A percentile compares a stretch with the other conserved stretches of the same genome.
phyloP scores from a whole-genome alignment of 208 protist species.

The Trypanosoma boissoni region DNA sequence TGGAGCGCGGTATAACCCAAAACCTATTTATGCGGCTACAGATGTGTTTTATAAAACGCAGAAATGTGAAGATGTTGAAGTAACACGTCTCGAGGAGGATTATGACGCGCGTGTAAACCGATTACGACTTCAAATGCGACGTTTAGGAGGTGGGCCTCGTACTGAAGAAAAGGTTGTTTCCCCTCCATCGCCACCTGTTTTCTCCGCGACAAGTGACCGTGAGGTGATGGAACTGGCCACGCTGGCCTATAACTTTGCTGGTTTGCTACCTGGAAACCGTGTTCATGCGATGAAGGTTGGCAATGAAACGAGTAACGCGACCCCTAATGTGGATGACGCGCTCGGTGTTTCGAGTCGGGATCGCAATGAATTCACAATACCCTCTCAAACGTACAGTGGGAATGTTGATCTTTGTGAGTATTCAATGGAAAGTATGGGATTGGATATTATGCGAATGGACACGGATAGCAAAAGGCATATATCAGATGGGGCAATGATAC shows the following conservation, averaged over 20 bases:
- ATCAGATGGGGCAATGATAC: slow-evolving; percentile 54
- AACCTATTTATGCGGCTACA: not conserved
- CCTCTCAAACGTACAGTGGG: too few relatives aligned
- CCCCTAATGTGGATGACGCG: too few relatives aligned
- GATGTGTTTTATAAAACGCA: not conserved
- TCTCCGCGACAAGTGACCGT: slow-evolving; percentile 39
- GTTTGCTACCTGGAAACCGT: not conserved
- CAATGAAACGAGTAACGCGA: not conserved
- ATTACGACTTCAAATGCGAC: slow-evolving; percentile 21
- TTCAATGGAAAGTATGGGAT: slow-evolving; percentile 32
- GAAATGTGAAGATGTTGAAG: slow-evolving; percentile 25
- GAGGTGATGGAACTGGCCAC: slow-evolving; percentile 58
- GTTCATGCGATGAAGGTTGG: not conserved
- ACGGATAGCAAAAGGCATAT: slow-evolving; percentile 53
- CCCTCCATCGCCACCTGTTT: slow-evolving; percentile 51
- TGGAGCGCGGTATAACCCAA: slow-evolving; percentile 10
- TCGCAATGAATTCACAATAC: too few relatives aligned
- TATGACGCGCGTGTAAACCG: slow-evolving; percentile 35
- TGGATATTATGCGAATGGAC: slow-evolving; percentile 52
- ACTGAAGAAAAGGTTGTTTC: slow-evolving; percentile 16
- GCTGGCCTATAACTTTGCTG: slow-evolving; percentile 49
- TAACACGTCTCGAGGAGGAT: slow-evolving; percentile 38
- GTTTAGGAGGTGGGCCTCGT: slow-evolving; percentile 15
- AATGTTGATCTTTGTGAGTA: not conserved
- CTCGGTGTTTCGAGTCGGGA: too few relatives aligned